Base-by-base conservation (phyloP, 2,329 filamentous ascomycete genomes). In the Penicillium sp. region DNA sequence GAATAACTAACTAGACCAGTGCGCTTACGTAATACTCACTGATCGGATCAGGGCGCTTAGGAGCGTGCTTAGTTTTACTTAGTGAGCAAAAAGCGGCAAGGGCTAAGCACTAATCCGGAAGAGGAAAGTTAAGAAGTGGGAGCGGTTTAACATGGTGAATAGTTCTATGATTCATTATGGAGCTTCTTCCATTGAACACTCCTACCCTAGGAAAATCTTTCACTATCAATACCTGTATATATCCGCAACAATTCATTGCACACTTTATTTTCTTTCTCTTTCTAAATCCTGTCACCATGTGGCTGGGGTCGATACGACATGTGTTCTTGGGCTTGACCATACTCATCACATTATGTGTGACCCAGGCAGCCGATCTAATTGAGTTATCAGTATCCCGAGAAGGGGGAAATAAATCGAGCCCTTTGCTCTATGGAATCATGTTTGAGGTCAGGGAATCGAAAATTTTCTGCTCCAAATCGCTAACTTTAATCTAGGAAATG, bases 381-480 rank as follows among this genome's bases (percentile, higher is more conserved):
- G 62, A 45, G 0, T 50, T 73, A 45, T 63, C 62, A 3, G 67
- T 72, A 4, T 49, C 52, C 10, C 60, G 46, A 6, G 63, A 68
- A 6, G 69, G 68, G 0, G 71, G 70, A 2, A 74, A 74, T 50
- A 58, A 65, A 39, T 73, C 72, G 1, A 75, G 70, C 53, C 62
- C 72, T 2, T 39, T 70, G 13, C 62, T 75, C 5, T 74, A 74
- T 54, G 72, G 72, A 11, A 64, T 72, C 42, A 74, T 74, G 71
- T 74, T 74, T 25, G 72, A 75, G 65, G 71, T 74, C 50, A 45
- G 59, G 7, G 11, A 19, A 5, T 16, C 13, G 11, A 43, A 6
- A 3, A n/a, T 27, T 4, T 2, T 10, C 6, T 3, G 3, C n/a
- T 33, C 5, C 2, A 10, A 42, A 7, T 21, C 11, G 23, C 49